Evolutionary conservation across 352 stramenopile genomes (phyloP), one percentile per base, ranked within the genome.

Genomic region (Globisporangium nagaii): DNA sequence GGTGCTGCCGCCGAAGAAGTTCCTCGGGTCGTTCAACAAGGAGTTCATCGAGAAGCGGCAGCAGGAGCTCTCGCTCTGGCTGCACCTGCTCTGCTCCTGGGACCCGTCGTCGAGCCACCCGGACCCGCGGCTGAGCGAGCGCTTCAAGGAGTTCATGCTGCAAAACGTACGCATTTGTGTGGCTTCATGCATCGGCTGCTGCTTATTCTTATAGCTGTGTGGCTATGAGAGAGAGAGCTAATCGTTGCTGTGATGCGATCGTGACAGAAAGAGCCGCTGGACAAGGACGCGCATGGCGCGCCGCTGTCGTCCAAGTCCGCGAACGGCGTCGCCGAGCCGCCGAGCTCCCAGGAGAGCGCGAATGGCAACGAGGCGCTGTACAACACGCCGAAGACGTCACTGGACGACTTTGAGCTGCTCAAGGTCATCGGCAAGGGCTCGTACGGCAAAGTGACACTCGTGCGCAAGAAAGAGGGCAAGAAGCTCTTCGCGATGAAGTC

Each of bases 391-490:
- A 96, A 96, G 78, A 91, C 88, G n/a, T 79, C 69, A 12, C 62
- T 96, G 41, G 88, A 94, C 50, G 89, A 97, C 68, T 97, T 97
- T 75, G 88, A 96, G 70, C 68, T 96, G 67, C 74, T 97, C 47
- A 96, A 95, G 56, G 87, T 95, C 48, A 94, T 97, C 50, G 89
- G 89, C 54, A 96, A 96, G 62, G 89, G 89, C 20, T 93, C 84
- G 25, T 97, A 96, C 49, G 89, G 89, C 62, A 96, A 96, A 64
- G 89, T 97, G 36, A 95, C 82, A 64, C 78, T 93, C 50, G 84
- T 93, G 63, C 79, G 84, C 44, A 89, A 89, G 67, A 93, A 93
- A 50, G 79, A 90, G 9, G 65, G 63, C 37, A 82, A 89, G 43
- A 65, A 68, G 20, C 61, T 93, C 12, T 93, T 90, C 39, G 84